These are phyloP conservation scores for Beauveria varroae DNA, from an alignment of 2,329 filamentous ascomycete species.

Conservation along the genomic window DNA sequence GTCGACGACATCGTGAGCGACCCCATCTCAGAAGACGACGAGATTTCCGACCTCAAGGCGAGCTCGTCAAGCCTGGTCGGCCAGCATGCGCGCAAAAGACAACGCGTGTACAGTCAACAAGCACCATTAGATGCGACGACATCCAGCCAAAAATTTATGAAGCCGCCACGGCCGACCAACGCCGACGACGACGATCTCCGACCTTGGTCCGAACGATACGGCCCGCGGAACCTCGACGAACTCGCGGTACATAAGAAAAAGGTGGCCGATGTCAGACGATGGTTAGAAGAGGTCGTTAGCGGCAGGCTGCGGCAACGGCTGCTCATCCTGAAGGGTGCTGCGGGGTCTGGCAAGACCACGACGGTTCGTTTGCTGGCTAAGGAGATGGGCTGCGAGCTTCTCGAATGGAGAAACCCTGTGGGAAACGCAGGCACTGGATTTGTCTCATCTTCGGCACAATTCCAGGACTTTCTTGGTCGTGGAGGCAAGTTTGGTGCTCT, in stretches of 20 bases:
- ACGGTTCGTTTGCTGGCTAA: constrained; percentile 72
- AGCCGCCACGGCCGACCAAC: constrained; percentile 28
- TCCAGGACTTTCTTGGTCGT: constrained; percentile 84
- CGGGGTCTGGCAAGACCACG: constrained; percentile 88
- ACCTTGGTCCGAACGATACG: constrained; percentile 85
- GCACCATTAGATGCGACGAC: constrained; percentile 18
- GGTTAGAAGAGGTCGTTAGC: constrained; percentile 68
- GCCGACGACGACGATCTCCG: constrained; percentile 47
- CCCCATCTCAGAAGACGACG: constrained; percentile 54
- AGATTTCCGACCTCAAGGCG: constrained; percentile 43
- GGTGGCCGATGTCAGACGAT: constrained; percentile 73
- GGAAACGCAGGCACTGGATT: constrained; percentile 53
- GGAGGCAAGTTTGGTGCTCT: constrained; percentile 74
- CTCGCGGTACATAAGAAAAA: constrained; percentile 94
- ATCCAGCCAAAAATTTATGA: constrained; percentile 46
- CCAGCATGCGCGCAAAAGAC: constrained; percentile 46
- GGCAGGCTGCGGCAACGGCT: constrained; percentile 63
- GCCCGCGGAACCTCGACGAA: constrained; percentile 67
- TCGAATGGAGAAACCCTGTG: constrained; percentile 87
- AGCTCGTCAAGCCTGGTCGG: constrained; percentile 48
- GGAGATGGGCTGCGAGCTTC: constrained; percentile 66
- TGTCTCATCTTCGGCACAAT: constrained; percentile 67
- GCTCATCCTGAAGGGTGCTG: constrained; percentile 80
- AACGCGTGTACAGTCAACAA: constrained; percentile 29
- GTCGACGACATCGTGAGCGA: constrained; percentile 46